Evolutionary conservation across 257 asterid genomes (phyloP).

Genomic region (Datura wrightii): DNA sequence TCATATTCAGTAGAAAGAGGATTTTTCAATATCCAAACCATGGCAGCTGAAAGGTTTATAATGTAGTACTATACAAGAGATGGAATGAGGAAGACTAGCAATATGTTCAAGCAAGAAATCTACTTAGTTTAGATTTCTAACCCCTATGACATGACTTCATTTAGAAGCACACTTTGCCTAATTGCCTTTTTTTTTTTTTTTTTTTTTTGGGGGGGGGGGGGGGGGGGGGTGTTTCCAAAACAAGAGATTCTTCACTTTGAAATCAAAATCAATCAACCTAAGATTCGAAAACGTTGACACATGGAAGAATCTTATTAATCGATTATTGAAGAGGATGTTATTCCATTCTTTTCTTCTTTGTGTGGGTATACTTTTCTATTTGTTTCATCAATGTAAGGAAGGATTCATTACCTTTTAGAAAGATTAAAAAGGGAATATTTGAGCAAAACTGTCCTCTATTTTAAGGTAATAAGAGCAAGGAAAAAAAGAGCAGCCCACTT

Average conservation of each 20-base stretch:
- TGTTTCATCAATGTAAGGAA: neutral
- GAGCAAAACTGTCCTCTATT: neutral
- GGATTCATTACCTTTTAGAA: neutral
- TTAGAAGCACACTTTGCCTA: neutral
- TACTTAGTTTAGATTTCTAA: neutral
- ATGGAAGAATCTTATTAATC: neutral
- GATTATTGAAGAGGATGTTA: neutral
- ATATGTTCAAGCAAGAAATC: neutral
- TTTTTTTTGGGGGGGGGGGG: too few species aligned
- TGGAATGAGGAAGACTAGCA: neutral
- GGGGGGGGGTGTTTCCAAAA: neutral
- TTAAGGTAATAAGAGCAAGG: neutral
- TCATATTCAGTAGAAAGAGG: neutral
- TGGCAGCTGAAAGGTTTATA: neutral
- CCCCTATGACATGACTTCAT: conserved; percentile 3
- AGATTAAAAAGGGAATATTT: neutral
- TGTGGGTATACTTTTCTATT: neutral
- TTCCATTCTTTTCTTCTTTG: conserved; percentile 19
- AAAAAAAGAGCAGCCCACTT: neutral
- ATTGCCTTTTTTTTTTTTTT: neutral
- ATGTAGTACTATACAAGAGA: neutral
- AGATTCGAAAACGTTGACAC: neutral
- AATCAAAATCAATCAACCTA: neutral
- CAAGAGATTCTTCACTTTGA: neutral
- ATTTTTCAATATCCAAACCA: neutral